Base-by-base conservation (phyloP, 1,139 yeast species). In the Taphrina pruni region DNA sequence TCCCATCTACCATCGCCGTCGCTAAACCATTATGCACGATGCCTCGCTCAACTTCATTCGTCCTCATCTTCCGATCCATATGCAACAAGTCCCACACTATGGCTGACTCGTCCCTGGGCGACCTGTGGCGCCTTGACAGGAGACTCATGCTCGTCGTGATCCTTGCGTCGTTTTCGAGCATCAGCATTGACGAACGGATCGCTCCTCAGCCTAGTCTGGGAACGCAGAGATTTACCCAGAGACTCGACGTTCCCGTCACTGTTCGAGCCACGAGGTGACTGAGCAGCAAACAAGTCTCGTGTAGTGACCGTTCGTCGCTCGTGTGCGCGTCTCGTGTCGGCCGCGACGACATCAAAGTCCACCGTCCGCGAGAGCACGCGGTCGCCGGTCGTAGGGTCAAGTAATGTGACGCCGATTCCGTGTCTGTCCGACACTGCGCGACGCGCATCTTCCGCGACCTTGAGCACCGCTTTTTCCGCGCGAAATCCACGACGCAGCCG, bases 401-500 rank as follows among this genome's bases (percentile, higher is more conserved):
- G 50, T 9, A 56, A 11, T 11, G 14, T 5, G n/a, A 56, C 12
- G 2, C 60, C 35, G 43, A 56, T 21, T 9, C 50, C 60, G 21
- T 56, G 50, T 12, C 17, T 20, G 36, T 41, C 50, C 14, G 9
- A 6, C 14, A 56, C 35, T 14, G 7, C 36, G 20, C 17, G 60
- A 11, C 50, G 46, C 8, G 46, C 60, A 2, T 56, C 43, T 1
- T n/a, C 12, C 32, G 60, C 46, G 9, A 14, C 36, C 50, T 36
- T 32, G 41, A 58, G 46, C 3, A 4, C 46, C 26, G 60, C 69
- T 65, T 69, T 67, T 39, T 64, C 62, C 14, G 69, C 67, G 21
- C 74, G 56, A 48, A 73, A 73, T 17, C 54, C 54, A 38, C 60
- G 58, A 26, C 75, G 70, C 14, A 73, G 66, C 20, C 45, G 56